Conservation (phyloP, 345 rosid genomes). For the Acer saccharum region DNA sequence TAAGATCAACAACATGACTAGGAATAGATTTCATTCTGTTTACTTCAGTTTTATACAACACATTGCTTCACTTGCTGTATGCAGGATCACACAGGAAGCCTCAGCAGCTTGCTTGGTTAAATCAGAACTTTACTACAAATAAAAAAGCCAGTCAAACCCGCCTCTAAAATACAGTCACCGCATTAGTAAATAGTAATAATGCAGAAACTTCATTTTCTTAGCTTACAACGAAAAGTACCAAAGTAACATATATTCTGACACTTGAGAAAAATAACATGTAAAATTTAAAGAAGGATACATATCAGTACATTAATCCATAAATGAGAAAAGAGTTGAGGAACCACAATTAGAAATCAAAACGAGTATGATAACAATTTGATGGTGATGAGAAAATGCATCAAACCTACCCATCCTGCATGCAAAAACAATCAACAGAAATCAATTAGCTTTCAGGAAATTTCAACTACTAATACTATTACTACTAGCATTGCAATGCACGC, state of each 20-base stretch:
- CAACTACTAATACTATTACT: not conserved
- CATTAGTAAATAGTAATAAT: no score
- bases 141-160: not conserved
- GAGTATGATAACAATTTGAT: not conserved
- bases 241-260: not conserved
- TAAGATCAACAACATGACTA: not conserved
- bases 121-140: not conserved
- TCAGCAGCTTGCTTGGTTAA: not conserved
- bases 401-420: slow-evolving; percentile 79
- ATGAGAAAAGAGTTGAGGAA: slow-evolving; percentile 4
- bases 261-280: not conserved
- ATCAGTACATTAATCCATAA: not conserved
- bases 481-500: not conserved
- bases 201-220: not conserved
- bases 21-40: not conserved
- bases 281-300: not conserved
- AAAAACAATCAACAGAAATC: slow-evolving; percentile 17
- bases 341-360: slow-evolving; percentile 18
- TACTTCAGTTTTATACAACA: not conserved
- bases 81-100: not conserved
- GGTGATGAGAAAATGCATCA: slow-evolving; percentile 20
- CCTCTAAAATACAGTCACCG: not conserved
- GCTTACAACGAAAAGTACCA: not conserved
- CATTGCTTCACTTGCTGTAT: not conserved
- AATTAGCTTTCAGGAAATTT: not conserved